Percentiles rank a stretch among this genome's conserved stretches.
phyloP scores from a whole-genome alignment of 805 yeast genomes.

The Barnettozyma populi region DNA sequence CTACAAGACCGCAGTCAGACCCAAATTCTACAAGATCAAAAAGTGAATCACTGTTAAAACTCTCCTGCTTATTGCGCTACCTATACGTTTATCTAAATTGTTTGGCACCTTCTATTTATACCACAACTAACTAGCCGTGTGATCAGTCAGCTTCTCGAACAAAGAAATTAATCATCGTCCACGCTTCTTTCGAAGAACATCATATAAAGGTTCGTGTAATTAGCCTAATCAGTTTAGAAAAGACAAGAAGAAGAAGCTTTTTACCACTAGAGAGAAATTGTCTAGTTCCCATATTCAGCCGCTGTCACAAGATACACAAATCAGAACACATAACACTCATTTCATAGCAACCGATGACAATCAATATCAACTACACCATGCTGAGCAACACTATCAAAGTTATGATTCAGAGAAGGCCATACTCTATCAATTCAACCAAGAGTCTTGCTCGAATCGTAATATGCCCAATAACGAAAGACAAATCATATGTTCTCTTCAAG shows the following conservation, averaged over 20 bases:
- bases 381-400: neutral
- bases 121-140: too few species aligned
- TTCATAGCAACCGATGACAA: neutral
- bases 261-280: too few species aligned
- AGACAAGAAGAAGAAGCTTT: neutral
- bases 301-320: too few species aligned
- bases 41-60: too few species aligned
- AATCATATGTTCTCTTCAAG: slow-evolving; percentile 65
- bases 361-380: neutral
- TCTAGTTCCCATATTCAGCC: too few species aligned
- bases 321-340: too few species aligned
- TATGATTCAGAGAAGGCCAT: neutral
- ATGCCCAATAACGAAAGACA: slow-evolving; percentile 62
- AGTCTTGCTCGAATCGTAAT: slow-evolving; percentile 58
- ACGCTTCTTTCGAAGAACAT: neutral
- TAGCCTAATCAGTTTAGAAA: too few species aligned
- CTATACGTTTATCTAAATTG: neutral
- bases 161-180: neutral
- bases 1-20: neutral
- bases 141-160: neutral
- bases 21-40: too few species aligned
- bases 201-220: too few species aligned
- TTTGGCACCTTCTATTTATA: neutral
- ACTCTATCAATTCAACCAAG: slow-evolving; percentile 10
- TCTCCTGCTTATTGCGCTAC: too few species aligned